Evolutionary conservation across 495 filamentous ascomycete species (phyloP).

Genomic region (Penicillium atrosanguineum): DNA sequence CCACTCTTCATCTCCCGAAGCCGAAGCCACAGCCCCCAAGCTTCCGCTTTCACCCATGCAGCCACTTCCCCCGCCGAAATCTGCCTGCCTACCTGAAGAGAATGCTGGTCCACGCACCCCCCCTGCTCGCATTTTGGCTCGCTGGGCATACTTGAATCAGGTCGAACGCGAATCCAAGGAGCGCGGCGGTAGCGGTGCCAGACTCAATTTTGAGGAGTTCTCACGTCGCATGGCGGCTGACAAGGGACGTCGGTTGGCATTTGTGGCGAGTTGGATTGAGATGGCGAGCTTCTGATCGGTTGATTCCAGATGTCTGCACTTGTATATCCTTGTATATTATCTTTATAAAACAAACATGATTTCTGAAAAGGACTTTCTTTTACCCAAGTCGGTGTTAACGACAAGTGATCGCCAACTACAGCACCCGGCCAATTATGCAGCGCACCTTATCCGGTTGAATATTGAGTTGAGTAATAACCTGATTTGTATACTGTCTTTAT

Average conservation of each 20-base stretch:
- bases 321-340: constrained; percentile 19
- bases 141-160: constrained; percentile 51
- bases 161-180: constrained; percentile 62
- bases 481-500: too few species aligned
- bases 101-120: constrained; percentile 17
- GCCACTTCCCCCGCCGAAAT: constrained; percentile 29
- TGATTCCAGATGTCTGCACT: background rate
- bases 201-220: constrained; percentile 71
- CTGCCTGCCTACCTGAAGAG: constrained; percentile 14
- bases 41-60: constrained; percentile 37
- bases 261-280: constrained; percentile 83
- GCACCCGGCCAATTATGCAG: too few species aligned
- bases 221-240: constrained; percentile 63
- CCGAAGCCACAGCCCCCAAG: constrained; percentile 40
- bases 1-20: constrained; percentile 32
- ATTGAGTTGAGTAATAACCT: too few species aligned
- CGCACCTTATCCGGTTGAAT: too few species aligned
- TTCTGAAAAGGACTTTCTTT: too few species aligned
- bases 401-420: too few species aligned
- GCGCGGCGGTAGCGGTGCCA: constrained; percentile 72
- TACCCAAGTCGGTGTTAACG: too few species aligned
- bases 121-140: constrained; percentile 48
- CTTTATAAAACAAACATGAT: too few species aligned
- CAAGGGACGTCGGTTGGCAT: constrained; percentile 63
- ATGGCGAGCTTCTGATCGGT: constrained; percentile 59